These are phyloP conservation scores for Arthrobotrys megalospora DNA, from an alignment of 2,329 filamentous ascomycete genomes.

Conservation along the genomic window DNA sequence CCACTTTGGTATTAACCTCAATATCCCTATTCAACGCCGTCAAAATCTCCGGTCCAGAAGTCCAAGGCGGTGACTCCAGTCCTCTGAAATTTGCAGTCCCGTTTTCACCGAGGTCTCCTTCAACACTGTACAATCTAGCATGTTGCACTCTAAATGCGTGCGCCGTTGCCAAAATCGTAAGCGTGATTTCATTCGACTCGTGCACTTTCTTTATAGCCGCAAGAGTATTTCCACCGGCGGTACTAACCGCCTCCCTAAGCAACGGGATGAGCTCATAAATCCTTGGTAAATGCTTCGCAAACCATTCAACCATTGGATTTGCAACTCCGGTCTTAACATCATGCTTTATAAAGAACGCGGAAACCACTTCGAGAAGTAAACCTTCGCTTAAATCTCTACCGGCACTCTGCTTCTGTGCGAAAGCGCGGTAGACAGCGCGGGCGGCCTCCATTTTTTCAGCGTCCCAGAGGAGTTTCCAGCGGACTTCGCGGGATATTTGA, in stretches of 20 bases:
- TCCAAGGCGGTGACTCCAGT: conserved; percentile 86
- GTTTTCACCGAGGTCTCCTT: conserved; percentile 76
- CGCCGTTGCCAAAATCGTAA: conserved; percentile 65
- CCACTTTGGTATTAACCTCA: conserved; percentile 63
- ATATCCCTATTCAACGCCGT: conserved; percentile 64
- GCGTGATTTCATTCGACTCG: conserved; percentile 83
- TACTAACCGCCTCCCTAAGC: conserved; percentile 37
- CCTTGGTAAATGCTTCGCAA: conserved; percentile 58
- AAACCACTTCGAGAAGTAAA: conserved; percentile 61
- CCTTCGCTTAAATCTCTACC: conserved; percentile 62
- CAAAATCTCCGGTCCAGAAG: conserved; percentile 72
- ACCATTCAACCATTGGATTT: conserved; percentile 58
- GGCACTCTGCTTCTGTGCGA: conserved; percentile 61
- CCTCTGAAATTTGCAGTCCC: conserved; percentile 78
- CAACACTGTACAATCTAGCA: conserved; percentile 80
- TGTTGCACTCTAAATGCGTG: conserved; percentile 78
- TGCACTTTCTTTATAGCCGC: conserved; percentile 65
- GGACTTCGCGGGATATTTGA: conserved; percentile 76
- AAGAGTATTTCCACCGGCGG: conserved; percentile 18
- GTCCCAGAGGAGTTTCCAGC: conserved; percentile 87
- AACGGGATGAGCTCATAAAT: conserved; percentile 55
- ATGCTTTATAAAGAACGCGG: conserved; percentile 55
- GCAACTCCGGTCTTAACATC: conserved; percentile 25
- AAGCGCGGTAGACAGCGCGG: conserved; percentile 78
- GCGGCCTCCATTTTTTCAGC: conserved; percentile 92